Evolutionary conservation across 768 basidiomycete species (phyloP), one percentile per base, ranked within the genome.

Genomic region (Vararia minispora): DNA sequence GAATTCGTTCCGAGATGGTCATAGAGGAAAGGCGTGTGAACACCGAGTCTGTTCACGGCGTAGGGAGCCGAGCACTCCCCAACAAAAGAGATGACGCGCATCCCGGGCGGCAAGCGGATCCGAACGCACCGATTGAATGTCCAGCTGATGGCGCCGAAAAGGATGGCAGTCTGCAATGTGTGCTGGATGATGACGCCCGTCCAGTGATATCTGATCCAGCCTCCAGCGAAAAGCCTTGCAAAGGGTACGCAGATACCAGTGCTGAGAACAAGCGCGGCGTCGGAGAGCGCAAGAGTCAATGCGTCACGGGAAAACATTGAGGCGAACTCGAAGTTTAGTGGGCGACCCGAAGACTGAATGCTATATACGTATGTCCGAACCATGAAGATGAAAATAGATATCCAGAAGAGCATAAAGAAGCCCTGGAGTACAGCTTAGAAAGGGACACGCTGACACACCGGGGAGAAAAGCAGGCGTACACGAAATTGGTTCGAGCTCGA

Each of bases 401-500:
- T 76, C 79, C 95, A 98, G 63, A 98, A 98, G 35, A 98, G 71
- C 3, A 84, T 76, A 59, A 90, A 97, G 65, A 98, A 98, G 1
- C 94, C 94, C 80, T 85, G 49, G n/a, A 30, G 16, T 17, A 33
- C 8, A 12, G 22, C n/a, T 42, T n/a, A 18, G 34, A 16, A 30
- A 24, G 29, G 28, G 12, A 11, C 25, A 39, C 18, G 29, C 17
- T 6, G 36, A 1, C 26, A 32, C 21, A 12, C 14, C n/a, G 27
- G 18, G n/a, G 10, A 8, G 28, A 12, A 11, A 28, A 13, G 25
- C 8, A n/a, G 35, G 35, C 41, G 29, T 33, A 82, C 81, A 44
- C 91, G 73, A 58, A 95, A 95, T 57, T 90, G 82, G 58, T 98
- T 94, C 8, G 71, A 58, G 22, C 74, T 73, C 16, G 81, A 80